Evolutionary conservation across 2,329 filamentous ascomycete species (phyloP), one percentile per base, ranked within the genome.

Genomic region (Pleomassaria siparia): DNA sequence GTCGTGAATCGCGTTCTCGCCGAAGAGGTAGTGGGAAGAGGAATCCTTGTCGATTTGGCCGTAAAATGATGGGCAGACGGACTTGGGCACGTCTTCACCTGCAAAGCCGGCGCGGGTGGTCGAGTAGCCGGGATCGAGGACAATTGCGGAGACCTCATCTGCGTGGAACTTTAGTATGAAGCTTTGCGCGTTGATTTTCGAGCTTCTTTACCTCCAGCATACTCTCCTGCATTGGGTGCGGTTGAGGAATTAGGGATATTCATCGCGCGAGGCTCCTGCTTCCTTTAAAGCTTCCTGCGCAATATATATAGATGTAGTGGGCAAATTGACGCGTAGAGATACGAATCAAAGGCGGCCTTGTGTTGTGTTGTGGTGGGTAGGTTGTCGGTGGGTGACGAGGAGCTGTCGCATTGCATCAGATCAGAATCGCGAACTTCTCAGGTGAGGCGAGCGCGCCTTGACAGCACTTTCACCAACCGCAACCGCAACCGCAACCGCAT

Each of bases 101-200:
- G 95, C 95, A 67, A 97, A 99, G 49, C 94, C 94, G 50, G 91
- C 94, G 73, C 95, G 91, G 32, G 89, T 91, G 59, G 85, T 87
- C 66, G 88, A 89, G 76, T 91, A 96, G 53, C 95, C 94, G 2
- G 94, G 89, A 69, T 99, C 94, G 67, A 99, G 89, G 29, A 99
- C 89, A 60, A 99, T 88, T 43, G 95, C 95, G 28, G 91, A 95
- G 56, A 99, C 91, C 77, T 99, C 94, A 78, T 99, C 94, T 96
- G 40, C 25, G 24, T 3, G 21, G 2, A 12, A 12, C 8, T 63
- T 60, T 36, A 63, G 55, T 15, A 42, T 43, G 22, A 12, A 50
- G 36, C 40, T 16, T 7, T 32, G 12, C 26, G 52, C 53, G 47
- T 53, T 40, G 15, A 21, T 15, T 26, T 35, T 35, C 48, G 24